phyloP scores from a whole-genome alignment of 2,329 filamentous ascomycete species.

The Colletotrichum graminicola region DNA sequence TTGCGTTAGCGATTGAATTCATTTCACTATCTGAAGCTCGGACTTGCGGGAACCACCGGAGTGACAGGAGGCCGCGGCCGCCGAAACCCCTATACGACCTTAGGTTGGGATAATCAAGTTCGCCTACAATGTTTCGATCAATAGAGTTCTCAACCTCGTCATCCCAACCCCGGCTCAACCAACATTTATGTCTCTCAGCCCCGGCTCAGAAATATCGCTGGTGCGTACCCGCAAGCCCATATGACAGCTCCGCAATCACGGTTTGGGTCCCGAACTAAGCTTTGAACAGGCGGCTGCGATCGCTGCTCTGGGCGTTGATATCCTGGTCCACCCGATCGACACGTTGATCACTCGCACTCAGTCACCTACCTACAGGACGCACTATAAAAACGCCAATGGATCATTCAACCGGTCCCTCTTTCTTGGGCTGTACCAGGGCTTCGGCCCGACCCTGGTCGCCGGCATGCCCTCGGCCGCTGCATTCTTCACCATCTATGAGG shows the following conservation, averaged over 20 bases:
- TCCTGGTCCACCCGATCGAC: constrained; percentile 43
- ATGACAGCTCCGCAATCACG: background rate
- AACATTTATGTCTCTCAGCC: background rate
- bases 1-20: background rate
- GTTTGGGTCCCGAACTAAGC: background rate
- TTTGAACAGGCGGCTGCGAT: constrained; percentile 12
- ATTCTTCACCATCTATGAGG: constrained; percentile 44
- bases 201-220: background rate
- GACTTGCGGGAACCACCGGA: background rate
- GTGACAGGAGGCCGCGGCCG: background rate
- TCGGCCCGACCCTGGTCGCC: constrained; percentile 42
- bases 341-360: constrained; percentile 44
- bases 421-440: constrained; percentile 43
- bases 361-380: constrained; percentile 39
- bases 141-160: background rate
- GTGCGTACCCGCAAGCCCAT: background rate
- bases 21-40: background rate
- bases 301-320: constrained; percentile 36
- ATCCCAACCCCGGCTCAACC: background rate
- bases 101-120: background rate
- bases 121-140: background rate
- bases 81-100: background rate
- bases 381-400: constrained; percentile 39
- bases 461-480: constrained; percentile 41
- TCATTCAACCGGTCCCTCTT: constrained; percentile 37